Base-by-base conservation (phyloP, 75 land plant species). In the Sequoiadendron giganteum region DNA sequence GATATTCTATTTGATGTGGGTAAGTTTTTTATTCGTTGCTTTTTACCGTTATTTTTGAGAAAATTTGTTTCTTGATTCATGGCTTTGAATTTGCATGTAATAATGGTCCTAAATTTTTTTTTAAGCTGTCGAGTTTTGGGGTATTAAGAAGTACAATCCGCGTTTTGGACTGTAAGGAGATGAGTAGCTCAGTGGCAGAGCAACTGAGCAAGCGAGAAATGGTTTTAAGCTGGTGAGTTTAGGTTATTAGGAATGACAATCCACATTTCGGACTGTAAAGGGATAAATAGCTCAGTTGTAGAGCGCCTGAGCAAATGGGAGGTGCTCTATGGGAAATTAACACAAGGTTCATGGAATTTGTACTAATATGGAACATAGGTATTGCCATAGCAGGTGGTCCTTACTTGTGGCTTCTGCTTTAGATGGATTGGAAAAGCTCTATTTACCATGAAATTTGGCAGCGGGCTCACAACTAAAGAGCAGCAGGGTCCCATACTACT, bases 1-100 rank as follows among this genome's bases (percentile, higher is more conserved):
- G 54, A 47, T 28, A 47, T 40, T 82, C 49, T 82, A 10, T 82
- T 82, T 47, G 84, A 82, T 47, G 43, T 82, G 13, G 84, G 84
- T 82, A 82, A 82, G 47, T 68, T 25, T 68, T 52, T 52, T 14
- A 52, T 52, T 52, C 16, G 6, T 68, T 75, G 39, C 38, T 75
- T 75, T 13, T 75, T 75, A 34, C 77, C 1, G 3, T 2, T 34
- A 16, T 75, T 11, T 75, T 2, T 34, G 38, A 10, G 77, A 10
- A 30, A n/a, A 8, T 72, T 30, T 72, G 36, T n/a, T 72, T n/a
- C 11, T 70, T 72, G 3, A 28, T n/a, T n/a, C 76, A 72, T 36
- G 34, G 76, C 7, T 72, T 58, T 58, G 65, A 58, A 19, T 58
- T 58, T 52, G 19, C 25, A 21, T 4, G 25, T 58, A 58, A 19